phyloP scores from a whole-genome alignment of 345 rosid genomes.

The Gossypium raimondii region DNA sequence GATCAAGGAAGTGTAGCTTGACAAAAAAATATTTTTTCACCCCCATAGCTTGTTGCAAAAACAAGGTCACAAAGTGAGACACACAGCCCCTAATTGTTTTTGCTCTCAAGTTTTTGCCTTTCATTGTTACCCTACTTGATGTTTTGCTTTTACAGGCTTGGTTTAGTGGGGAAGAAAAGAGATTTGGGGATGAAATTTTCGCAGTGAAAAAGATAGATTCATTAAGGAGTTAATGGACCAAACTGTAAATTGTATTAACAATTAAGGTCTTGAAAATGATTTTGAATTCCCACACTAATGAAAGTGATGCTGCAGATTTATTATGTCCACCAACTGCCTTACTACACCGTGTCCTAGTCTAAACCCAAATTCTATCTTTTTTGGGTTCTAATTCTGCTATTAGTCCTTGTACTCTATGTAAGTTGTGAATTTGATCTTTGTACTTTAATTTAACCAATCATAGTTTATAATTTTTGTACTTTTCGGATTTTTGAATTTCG shows the following conservation, averaged over 20 bases:
- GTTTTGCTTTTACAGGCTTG: conserved; percentile 18
- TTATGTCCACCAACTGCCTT: not conserved
- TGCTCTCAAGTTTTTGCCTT: conserved; percentile 13
- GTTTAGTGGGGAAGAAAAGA: conserved; percentile 13
- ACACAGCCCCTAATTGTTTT: conserved; percentile 18
- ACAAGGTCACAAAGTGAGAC: not conserved
- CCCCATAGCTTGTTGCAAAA: not conserved
- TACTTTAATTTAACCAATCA: too few species aligned
- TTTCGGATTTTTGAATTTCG: too few species aligned
- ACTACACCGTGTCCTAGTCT: not conserved
- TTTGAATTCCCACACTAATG: not conserved
- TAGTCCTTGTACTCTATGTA: too few species aligned
- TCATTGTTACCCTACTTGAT: conserved; percentile 18
- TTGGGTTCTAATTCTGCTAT: too few species aligned
- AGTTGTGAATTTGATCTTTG: too few species aligned
- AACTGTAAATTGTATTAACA: conserved; percentile 25
- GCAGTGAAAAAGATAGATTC: not conserved
- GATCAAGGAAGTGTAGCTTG: conserved; percentile 79
- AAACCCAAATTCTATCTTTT: too few species aligned
- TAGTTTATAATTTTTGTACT: too few species aligned
- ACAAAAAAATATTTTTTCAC: conserved; percentile 15
- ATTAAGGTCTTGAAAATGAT: not conserved
- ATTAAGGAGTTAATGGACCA: conserved; percentile 18
- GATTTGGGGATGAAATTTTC: conserved; percentile 8
- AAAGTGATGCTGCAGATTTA: not conserved